Conservation (phyloP, 768 basidiomycete genomes). For the Pleurotus pulmonarius region DNA sequence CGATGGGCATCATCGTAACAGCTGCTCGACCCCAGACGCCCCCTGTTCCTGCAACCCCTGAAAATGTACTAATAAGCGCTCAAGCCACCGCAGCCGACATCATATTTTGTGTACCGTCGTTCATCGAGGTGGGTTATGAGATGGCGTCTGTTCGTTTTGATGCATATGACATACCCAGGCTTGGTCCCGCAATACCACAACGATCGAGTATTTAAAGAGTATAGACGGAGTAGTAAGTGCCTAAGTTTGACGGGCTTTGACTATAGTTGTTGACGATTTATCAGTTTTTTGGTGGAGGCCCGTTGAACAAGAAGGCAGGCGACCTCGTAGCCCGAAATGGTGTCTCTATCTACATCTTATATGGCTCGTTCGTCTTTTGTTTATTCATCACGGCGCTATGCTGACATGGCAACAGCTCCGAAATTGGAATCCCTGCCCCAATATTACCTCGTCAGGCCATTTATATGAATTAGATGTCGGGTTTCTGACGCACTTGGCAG, state of each 20-base stretch:
- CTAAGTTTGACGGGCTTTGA: background rate
- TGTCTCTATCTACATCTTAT: constrained; percentile 25
- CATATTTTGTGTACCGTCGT: constrained; percentile 24
- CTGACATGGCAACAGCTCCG: constrained; percentile 1
- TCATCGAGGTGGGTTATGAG: constrained; percentile 23
- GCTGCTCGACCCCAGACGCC: constrained; percentile 25
- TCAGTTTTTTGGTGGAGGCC: constrained; percentile 35
- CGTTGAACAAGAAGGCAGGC: constrained; percentile 31
- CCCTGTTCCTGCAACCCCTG: constrained; percentile 23
- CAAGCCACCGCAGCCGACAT: constrained; percentile 17
- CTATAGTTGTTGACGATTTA: background rate
- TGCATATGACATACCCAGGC: background rate
- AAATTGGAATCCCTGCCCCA: constrained; percentile 11
- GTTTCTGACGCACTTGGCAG: background rate
- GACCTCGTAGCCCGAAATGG: constrained; percentile 29
- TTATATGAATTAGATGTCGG: background rate
- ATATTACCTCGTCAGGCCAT: constrained; percentile 11
- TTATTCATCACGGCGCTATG: background rate
- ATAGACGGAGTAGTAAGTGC: constrained; percentile 28
- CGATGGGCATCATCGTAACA: constrained; percentile 20
- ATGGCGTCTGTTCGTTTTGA: background rate
- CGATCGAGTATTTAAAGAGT: constrained; percentile 18
- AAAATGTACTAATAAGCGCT: constrained; percentile 21
- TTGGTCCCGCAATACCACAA: constrained; percentile 12
- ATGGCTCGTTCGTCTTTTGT: constrained; percentile 26